Base-by-base conservation (phyloP, 257 asterid genomes). In the Verbena officinalis region DNA sequence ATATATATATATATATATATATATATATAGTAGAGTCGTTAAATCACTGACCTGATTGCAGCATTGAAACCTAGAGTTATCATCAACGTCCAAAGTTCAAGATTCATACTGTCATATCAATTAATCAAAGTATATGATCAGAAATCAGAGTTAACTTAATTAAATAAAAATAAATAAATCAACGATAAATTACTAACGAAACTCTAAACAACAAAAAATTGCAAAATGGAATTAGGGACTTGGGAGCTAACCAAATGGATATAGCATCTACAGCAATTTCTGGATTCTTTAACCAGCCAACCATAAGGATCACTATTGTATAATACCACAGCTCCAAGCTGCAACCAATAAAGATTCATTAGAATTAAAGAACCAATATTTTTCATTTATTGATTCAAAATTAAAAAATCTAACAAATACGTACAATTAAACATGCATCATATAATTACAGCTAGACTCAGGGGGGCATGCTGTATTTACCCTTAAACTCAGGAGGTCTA, bases 311-410 rank as follows among this genome's bases (percentile, higher is more conserved):
- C 67, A 88, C 85, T 51, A 80, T 66, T 4, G 94, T 81, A 42
- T 67, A 78, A 73, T 88, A 91, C 98, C 98, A 91, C 9, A 91
- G 62, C 73, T 91, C 98, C 81, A 91, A 75, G 81, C 96, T 91
- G 85, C 72, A 51, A 62, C 62, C n/a, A 53, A 16, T 22, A 60
- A 46, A 64, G 27, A 11, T 4, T 40, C 2, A 7, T 34, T 12
- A 67, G 34, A 30, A 55, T 27, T 24, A 55, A 2, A 22, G 2
- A 14, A 8, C 38, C 10, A 15, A 42, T 8, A 0, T 12, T 13
- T 9, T 36, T 7, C 40, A 36, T 9, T 36, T 5, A 9, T 5
- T 7, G 4, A 36, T 36, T 36, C 11, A 36, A 36, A 4, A 4
- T 36, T 3, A 36, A 4, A 36, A 36, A 36, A 36, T 36, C 3